phyloP scores from a whole-genome alignment of 306 rosid species.

The Macrotyloma uniflorum region DNA sequence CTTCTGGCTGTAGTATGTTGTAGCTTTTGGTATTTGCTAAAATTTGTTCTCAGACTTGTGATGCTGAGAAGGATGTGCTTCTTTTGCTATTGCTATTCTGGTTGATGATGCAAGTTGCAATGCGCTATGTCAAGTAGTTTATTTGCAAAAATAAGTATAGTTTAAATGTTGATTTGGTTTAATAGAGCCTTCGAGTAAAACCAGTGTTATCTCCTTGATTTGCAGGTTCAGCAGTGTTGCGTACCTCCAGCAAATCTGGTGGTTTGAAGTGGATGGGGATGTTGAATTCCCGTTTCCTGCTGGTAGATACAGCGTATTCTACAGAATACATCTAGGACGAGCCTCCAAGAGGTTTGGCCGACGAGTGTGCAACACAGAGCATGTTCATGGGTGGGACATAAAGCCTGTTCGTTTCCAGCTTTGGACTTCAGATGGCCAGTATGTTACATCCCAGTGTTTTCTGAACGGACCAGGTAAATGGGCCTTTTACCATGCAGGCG shows the following conservation, averaged over 20 bases:
- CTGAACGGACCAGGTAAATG: constrained; percentile 75
- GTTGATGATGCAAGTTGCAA: constrained; percentile 21
- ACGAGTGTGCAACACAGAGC: constrained; percentile 67
- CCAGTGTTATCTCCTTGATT: constrained; percentile 17
- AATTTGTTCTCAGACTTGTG: not conserved
- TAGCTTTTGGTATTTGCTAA: constrained; percentile 12
- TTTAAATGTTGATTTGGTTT: constrained; percentile 3
- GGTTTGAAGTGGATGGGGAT: constrained; percentile 98
- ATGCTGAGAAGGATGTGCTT: constrained; percentile 13
- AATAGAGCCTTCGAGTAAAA: constrained; percentile 24
- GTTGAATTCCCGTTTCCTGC: constrained; percentile 90
- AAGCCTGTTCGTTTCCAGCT: constrained; percentile 89
- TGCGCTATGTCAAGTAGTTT: not conserved
- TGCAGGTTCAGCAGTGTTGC: constrained; percentile 73
- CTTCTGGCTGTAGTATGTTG: not conserved
- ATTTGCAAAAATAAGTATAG: not conserved
- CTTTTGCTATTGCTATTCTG: not conserved
- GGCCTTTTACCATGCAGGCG: constrained; percentile 76
- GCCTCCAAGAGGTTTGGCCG: constrained; percentile 79
- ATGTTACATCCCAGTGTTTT: constrained; percentile 65
- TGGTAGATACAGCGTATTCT: constrained; percentile 80
- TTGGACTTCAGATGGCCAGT: constrained; percentile 84
- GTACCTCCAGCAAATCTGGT: constrained; percentile 95
- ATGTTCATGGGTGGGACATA: constrained; percentile 91
- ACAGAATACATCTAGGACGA: constrained; percentile 74